phyloP scores from a whole-genome alignment of 306 rosid genomes.

The Inga leiocalycina region DNA sequence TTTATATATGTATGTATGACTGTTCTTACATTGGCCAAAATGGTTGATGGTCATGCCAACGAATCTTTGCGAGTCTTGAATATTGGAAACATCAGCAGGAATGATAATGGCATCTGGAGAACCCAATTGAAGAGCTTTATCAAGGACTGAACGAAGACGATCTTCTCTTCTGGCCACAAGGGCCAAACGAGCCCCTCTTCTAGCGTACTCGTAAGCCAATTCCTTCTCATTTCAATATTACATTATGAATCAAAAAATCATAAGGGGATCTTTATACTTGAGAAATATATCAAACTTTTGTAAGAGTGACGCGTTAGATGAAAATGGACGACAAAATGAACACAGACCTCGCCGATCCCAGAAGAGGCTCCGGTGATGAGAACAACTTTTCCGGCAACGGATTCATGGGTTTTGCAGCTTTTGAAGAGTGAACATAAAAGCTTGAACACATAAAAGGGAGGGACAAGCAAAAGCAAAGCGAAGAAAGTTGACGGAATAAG shows the following conservation, averaged over 20 bases:
- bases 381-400: constrained; percentile 18
- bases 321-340: background rate
- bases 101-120: constrained; percentile 3
- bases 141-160: constrained; percentile 4
- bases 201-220: constrained; percentile 31
- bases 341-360: constrained; percentile 25
- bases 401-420: background rate
- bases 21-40: background rate
- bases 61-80: constrained; percentile 16
- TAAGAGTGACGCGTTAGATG: background rate
- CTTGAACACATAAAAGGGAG: background rate
- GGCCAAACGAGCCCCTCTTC: constrained; percentile 23
- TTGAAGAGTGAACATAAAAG: background rate
- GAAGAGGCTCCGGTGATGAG: constrained; percentile 33
- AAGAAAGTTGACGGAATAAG: background rate
- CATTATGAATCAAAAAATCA: background rate
- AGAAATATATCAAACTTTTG: background rate
- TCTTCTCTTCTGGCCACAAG: constrained; percentile 31
- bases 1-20: no score
- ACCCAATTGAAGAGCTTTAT: background rate
- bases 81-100: constrained; percentile 21
- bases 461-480: constrained; percentile 4
- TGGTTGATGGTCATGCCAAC: constrained; percentile 11
- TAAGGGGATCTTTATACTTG: background rate
- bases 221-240: background rate